These are phyloP conservation scores for Hypericum perforatum DNA, from an alignment of 345 rosid species.

Conservation along the genomic window DNA sequence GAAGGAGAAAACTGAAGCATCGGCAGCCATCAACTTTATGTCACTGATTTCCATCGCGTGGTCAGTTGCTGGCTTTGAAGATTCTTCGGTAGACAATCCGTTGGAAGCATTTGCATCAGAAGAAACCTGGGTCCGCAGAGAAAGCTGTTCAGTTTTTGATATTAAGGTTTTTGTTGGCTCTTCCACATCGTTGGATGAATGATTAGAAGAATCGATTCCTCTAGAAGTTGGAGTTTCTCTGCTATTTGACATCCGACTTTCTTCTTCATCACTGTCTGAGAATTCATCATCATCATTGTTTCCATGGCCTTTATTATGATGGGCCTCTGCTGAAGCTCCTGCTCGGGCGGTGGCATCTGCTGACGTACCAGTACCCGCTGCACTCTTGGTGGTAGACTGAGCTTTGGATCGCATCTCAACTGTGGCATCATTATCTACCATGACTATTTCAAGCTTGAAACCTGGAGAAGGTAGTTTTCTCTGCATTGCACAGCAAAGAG, in stretches of 20 bases:
- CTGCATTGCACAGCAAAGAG: constrained; percentile 2
- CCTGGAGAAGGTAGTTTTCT: constrained; percentile 9
- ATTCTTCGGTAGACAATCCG: not conserved
- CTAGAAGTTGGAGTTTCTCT: not conserved
- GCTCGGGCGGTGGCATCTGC: not conserved
- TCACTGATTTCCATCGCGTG: constrained; percentile 26
- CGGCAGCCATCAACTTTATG: constrained; percentile 72
- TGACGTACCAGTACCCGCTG: constrained; percentile 3
- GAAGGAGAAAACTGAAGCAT: constrained; percentile 72
- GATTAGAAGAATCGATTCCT: constrained; percentile 5
- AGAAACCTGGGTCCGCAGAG: not conserved
- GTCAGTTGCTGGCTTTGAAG: constrained; percentile 17
- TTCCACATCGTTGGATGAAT: constrained; percentile 1
- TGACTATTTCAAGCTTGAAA: constrained; percentile 5
- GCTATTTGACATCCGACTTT: not conserved
- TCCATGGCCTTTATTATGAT: constrained; percentile 2
- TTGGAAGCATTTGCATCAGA: not conserved
- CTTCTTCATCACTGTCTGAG: constrained; percentile 8
- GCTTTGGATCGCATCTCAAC: constrained; percentile 7
- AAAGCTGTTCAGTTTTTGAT: constrained; percentile 12
- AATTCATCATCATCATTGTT: constrained; percentile 13
- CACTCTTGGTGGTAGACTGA: constrained; percentile 3
- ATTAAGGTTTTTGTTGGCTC: constrained; percentile 13
- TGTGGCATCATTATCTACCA: constrained; percentile 22
- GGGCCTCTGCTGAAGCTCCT: constrained; percentile 4